phyloP scores from a whole-genome alignment of 495 filamentous ascomycete genomes.

The Friedmanniomyces endolithicus region DNA sequence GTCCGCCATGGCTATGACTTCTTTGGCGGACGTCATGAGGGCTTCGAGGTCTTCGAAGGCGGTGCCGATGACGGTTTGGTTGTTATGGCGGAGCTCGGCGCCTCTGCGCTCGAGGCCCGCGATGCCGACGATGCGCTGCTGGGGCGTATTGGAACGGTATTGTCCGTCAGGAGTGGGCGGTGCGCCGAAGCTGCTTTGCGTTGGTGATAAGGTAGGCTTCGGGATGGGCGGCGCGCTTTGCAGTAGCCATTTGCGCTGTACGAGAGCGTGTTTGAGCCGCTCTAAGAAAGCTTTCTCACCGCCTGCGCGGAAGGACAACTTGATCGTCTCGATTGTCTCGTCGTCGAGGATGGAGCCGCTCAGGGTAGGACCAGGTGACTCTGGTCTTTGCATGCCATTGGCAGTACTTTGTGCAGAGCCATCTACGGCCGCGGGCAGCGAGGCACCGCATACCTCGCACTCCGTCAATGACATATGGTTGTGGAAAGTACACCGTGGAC shows the following conservation, averaged over 20 bases:
- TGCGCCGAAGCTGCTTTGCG: neutral
- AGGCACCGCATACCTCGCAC: slow-evolving; percentile 85
- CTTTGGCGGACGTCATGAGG: slow-evolving; percentile 91
- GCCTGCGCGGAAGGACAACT: slow-evolving; percentile 79
- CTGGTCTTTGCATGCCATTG: slow-evolving; percentile 26
- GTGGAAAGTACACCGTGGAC: slow-evolving; percentile 83
- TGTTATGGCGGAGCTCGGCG: slow-evolving; percentile 72
- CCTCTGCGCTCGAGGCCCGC: slow-evolving; percentile 80
- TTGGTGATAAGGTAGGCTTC: slow-evolving; percentile 33
- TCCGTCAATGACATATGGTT: slow-evolving; percentile 79
- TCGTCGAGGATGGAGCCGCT: slow-evolving; percentile 31
- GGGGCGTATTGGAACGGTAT: slow-evolving; percentile 12
- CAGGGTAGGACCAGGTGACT: slow-evolving; percentile 65
- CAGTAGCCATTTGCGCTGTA: slow-evolving; percentile 92
- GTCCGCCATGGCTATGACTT: slow-evolving; percentile 87
- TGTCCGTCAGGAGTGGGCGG: slow-evolving; percentile 8
- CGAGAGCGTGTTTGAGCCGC: slow-evolving; percentile 69
- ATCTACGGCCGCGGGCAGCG: slow-evolving; percentile 34
- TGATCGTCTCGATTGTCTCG: slow-evolving; percentile 63
- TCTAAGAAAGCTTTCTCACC: slow-evolving; percentile 87
- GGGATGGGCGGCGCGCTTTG: slow-evolving; percentile 87
- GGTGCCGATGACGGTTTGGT: slow-evolving; percentile 81
- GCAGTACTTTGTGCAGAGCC: neutral
- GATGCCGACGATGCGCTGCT: slow-evolving; percentile 67
- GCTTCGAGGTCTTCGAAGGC: slow-evolving; percentile 96